Percentiles rank a stretch among this genome's conserved stretches.
Evolutionary conservation across 2,329 filamentous ascomycete species (phyloP).

Genomic region (Rhinocladiella similis): DNA sequence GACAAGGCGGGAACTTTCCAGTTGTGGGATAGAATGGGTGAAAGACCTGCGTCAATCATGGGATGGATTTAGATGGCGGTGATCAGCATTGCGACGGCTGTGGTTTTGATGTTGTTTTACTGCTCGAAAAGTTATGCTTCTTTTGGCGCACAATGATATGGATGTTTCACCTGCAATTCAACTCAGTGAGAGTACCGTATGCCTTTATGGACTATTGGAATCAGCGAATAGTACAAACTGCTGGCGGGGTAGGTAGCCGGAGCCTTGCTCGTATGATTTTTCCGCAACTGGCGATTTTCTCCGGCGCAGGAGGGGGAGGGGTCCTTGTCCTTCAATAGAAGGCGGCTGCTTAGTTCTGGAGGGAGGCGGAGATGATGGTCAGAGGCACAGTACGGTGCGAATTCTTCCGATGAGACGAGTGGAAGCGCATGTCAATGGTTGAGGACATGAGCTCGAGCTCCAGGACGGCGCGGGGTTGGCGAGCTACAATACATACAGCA

Average conservation of each 20-base stretch:
- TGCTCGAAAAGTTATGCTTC: too few relatives aligned
- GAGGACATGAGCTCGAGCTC: neutral
- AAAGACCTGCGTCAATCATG: too few relatives aligned
- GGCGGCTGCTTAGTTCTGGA: neutral
- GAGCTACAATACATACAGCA: neutral
- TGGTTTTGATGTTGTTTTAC: too few relatives aligned
- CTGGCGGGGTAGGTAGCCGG: too few relatives aligned
- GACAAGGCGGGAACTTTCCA: neutral
- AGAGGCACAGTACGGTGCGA: neutral
- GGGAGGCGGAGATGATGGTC: neutral
- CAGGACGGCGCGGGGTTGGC: neutral
- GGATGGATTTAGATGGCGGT: too few relatives aligned
- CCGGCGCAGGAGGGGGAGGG: neutral
- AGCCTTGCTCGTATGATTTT: neutral
- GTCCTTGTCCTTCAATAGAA: neutral
- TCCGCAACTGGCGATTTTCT: slow-evolving; percentile 8
- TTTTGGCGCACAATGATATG: too few relatives aligned
- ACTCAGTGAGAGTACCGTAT: too few relatives aligned
- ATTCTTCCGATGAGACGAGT: neutral
- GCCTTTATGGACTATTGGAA: too few relatives aligned
- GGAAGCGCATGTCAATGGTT: neutral
- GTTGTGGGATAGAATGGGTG: too few relatives aligned
- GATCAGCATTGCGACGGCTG: too few relatives aligned
- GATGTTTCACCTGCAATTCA: too few relatives aligned
- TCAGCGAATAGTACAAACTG: too few relatives aligned